phyloP scores from a whole-genome alignment of 495 filamentous ascomycete genomes.

The Parathielavia appendiculata region DNA sequence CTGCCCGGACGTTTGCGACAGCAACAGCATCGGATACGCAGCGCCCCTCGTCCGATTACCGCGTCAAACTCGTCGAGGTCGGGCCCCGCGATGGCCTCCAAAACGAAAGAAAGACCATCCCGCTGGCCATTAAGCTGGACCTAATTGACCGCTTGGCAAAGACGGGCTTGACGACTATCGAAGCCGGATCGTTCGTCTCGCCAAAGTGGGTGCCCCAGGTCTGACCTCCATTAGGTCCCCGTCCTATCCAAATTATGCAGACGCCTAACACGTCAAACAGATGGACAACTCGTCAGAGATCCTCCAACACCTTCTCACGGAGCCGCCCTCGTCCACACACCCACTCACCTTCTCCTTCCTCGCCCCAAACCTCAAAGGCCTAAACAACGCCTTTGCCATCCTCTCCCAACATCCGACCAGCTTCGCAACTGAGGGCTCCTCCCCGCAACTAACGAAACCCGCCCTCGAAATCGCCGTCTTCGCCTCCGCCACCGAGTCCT shows the following conservation, averaged over 20 bases:
- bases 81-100: slow-evolving; percentile 92
- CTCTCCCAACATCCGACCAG: slow-evolving; percentile 36
- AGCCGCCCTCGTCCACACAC: slow-evolving; percentile 41
- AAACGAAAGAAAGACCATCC: slow-evolving; percentile 84
- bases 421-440: slow-evolving; percentile 35
- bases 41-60: slow-evolving; percentile 39
- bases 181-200: slow-evolving; percentile 90
- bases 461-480: slow-evolving; percentile 82
- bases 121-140: slow-evolving; percentile 78
- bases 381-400: slow-evolving; percentile 51
- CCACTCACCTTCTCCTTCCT: slow-evolving; percentile 90
- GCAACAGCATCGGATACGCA: slow-evolving; percentile 37
- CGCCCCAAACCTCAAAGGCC: slow-evolving; percentile 79
- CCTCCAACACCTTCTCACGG: slow-evolving; percentile 59
- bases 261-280: slow-evolving; percentile 38
- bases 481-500: slow-evolving; percentile 84
- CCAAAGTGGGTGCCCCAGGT: slow-evolving; percentile 99
- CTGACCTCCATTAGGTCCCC: slow-evolving; percentile 17
- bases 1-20: slow-evolving; percentile 35
- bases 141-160: slow-evolving; percentile 74
- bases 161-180: slow-evolving; percentile 81
- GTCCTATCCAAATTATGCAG: neutral
- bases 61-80: slow-evolving; percentile 77
- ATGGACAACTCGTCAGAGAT: slow-evolving; percentile 91
- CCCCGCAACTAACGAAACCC: slow-evolving; percentile 25